These are phyloP conservation scores for Cornus florida DNA, from an alignment of 148 eudicot genomes.

Conservation along the genomic window DNA sequence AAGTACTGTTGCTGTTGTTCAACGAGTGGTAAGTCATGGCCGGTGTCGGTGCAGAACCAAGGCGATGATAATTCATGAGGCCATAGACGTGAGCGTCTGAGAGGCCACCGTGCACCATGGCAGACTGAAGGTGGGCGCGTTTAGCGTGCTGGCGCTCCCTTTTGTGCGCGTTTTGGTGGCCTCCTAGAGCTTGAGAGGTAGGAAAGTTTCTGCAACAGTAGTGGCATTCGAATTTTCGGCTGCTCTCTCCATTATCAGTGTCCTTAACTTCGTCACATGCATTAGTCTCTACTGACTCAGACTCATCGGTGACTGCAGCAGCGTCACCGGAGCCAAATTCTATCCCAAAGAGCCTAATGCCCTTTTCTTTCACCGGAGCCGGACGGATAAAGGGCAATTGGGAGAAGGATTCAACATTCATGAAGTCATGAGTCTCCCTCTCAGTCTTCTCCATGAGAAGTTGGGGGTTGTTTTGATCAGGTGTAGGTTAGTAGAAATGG, in stretches of 20 bases:
- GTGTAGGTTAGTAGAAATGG: neutral
- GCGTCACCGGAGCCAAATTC: slow-evolving; percentile 42
- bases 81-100: slow-evolving; percentile 36
- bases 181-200: slow-evolving; percentile 95
- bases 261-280: neutral
- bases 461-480: neutral
- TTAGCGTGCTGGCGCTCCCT: slow-evolving; percentile 90
- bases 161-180: slow-evolving; percentile 97
- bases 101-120: slow-evolving; percentile 28
- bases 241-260: slow-evolving; percentile 24
- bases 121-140: slow-evolving; percentile 70
- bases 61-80: slow-evolving; percentile 38
- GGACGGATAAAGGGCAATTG: slow-evolving; percentile 88
- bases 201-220: slow-evolving; percentile 90
- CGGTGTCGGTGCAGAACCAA: slow-evolving; percentile 25
- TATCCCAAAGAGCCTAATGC: slow-evolving; percentile 78
- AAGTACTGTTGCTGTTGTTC: slow-evolving; percentile 9
- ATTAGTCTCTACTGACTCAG: neutral
- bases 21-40: slow-evolving; percentile 14
- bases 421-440: slow-evolving; percentile 80
- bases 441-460: slow-evolving; percentile 53
- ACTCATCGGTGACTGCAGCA: neutral
- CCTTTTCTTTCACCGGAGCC: slow-evolving; percentile 33
- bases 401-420: slow-evolving; percentile 92
- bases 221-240: slow-evolving; percentile 84